Evolutionary conservation across 2,329 filamentous ascomycete species (phyloP), one percentile per base, ranked within the genome.

Genomic region (Colletotrichum musae): DNA sequence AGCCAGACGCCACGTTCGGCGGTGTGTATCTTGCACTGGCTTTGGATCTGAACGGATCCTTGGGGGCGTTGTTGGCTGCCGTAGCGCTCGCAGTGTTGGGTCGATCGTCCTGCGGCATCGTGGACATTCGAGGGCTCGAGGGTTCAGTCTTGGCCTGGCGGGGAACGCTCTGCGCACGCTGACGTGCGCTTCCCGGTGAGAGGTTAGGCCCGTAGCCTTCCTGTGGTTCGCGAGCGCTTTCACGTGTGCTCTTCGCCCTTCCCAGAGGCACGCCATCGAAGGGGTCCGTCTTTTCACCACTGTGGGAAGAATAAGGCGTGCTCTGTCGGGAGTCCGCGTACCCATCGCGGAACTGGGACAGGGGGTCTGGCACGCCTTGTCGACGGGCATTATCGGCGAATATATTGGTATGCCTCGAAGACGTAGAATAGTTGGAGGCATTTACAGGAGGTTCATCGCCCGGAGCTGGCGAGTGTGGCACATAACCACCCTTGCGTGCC

Each of bases 251-350:
- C 70, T 80, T 82, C 5, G 84, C 79, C n/a, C 85, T 80, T 56
- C 79, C 78, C n/a, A 86, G 65, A 10, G 80, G 74, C 6, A 76
- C 77, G 2, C 82, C 84, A 52, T 88, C 87, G 68, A 88, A 89
- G 0, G 87, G 84, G 53, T 89, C 85, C 5, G 87, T 86, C 78
- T 86, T 90, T 75, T 91, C 89, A 41, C 89, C 88, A 13, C 86
- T 83, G 39, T 86, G 83, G 1, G 82, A 84, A 50, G 84, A 82
- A 74, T 91, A 91, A 0, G 88, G 88, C 6, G 86, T 87, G 72
- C 87, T 87, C 63, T 88, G 82, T n/a, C 88, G 83, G n/a, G 78
- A 76, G 68, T 89, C 86, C 50, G 80, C 65, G 51, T 80, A 80
- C 1, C 77, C 77, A 5, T 85, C 82, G 73, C 82, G 81, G 67